phyloP scores from a whole-genome alignment of 306 rosid species.

The Crataegus laevigata region DNA sequence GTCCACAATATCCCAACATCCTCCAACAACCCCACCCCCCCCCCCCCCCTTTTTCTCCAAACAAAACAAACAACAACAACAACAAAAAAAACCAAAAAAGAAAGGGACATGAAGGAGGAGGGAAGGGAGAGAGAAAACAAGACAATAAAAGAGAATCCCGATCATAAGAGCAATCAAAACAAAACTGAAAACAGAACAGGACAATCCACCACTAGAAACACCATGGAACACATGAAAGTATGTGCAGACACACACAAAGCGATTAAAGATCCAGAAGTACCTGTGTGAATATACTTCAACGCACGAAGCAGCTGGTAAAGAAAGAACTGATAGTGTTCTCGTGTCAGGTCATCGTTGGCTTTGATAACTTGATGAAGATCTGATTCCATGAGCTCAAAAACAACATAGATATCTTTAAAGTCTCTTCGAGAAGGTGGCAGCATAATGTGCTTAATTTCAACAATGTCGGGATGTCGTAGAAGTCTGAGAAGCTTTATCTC shows the following conservation, averaged over 20 bases:
- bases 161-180: background rate
- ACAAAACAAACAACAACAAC: too few relatives aligned
- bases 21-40: too few relatives aligned
- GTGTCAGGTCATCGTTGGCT: conserved; percentile 80
- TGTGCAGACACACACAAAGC: background rate
- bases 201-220: background rate
- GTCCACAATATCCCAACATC: background rate
- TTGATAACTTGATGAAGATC: conserved; percentile 98
- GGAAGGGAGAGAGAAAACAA: background rate
- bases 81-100: too few relatives aligned
- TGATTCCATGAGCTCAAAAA: conserved; percentile 92
- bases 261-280: conserved; percentile 28
- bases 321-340: conserved; percentile 89
- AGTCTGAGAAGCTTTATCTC: conserved; percentile 97
- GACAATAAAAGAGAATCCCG: background rate
- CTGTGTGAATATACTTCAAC: conserved; percentile 84
- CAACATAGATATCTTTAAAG: conserved; percentile 88
- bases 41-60: too few relatives aligned
- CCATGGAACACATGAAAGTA: background rate
- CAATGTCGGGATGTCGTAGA: conserved; percentile 93
- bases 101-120: background rate
- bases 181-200: background rate
- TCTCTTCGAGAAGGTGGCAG: conserved; percentile 81
- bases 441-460: conserved; percentile 89
- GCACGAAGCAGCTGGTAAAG: conserved; percentile 97